These are phyloP conservation scores for Zanthoxylum bungeanum DNA, from an alignment of 345 rosid species.

Conservation along the genomic window DNA sequence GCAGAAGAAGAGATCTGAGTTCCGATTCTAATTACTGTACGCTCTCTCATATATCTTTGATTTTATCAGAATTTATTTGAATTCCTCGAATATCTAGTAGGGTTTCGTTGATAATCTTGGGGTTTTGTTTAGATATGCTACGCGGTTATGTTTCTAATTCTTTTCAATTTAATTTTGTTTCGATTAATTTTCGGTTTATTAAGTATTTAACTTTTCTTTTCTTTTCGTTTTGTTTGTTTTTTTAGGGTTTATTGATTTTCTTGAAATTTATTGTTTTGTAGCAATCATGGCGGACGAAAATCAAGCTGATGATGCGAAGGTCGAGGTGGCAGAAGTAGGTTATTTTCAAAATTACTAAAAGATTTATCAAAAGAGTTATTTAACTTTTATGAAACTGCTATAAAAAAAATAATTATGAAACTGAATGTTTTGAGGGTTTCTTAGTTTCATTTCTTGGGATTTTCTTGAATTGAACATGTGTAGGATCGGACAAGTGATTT, in stretches of 20 bases:
- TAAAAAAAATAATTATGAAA: too few relatives aligned
- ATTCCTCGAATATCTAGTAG: too few relatives aligned
- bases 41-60: too few relatives aligned
- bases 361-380: background rate
- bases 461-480: background rate
- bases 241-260: background rate
- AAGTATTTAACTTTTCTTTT: background rate
- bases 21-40: too few relatives aligned
- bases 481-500: background rate
- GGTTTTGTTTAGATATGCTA: too few relatives aligned
- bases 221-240: background rate
- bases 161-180: background rate
- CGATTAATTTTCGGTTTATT: background rate
- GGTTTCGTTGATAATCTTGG: too few relatives aligned
- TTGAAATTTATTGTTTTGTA: background rate
- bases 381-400: background rate
- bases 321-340: constrained; percentile 53
- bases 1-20: too few relatives aligned
- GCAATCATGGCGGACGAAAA: constrained; percentile 52
- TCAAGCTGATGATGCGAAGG: constrained; percentile 41
- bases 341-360: too few relatives aligned
- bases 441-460: background rate
- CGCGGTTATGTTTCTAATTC: too few relatives aligned
- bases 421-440: background rate
- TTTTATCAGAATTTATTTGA: too few relatives aligned